These are phyloP conservation scores for Trypanosoma mega DNA, from an alignment of 208 protist genomes.

Conservation along the genomic window DNA sequence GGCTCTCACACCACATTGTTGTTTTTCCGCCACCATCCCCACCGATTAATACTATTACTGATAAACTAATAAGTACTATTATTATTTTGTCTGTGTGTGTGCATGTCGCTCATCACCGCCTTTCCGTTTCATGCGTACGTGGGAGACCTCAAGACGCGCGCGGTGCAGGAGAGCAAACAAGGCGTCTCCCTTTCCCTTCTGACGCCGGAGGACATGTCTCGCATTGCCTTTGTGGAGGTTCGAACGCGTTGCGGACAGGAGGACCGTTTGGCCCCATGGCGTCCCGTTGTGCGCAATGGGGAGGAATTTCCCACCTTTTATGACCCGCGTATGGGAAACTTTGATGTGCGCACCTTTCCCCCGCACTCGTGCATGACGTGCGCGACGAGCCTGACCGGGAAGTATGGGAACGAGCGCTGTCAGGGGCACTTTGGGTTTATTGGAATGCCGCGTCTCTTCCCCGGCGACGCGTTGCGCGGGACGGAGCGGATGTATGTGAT, in stretches of 20 bases:
- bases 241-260: slow-evolving; percentile 65
- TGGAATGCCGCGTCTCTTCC: slow-evolving; percentile 77
- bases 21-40: slow-evolving; percentile 13
- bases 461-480: slow-evolving; percentile 35
- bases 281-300: slow-evolving; percentile 39
- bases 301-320: slow-evolving; percentile 72
- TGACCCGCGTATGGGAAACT: slow-evolving; percentile 91
- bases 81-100: neutral
- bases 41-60: too few relatives aligned
- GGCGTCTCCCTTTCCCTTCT: slow-evolving; percentile 82
- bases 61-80: too few relatives aligned
- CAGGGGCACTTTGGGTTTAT: slow-evolving; percentile 87
- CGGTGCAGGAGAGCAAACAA: slow-evolving; percentile 52
- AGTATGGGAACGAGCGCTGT: slow-evolving; percentile 87
- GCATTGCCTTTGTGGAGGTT: slow-evolving; percentile 81
- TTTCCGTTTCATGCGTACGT: slow-evolving; percentile 85
- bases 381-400: slow-evolving; percentile 45
- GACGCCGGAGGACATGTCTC: slow-evolving; percentile 76
- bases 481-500: slow-evolving; percentile 61
- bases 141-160: slow-evolving; percentile 79
- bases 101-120: slow-evolving; percentile 86
- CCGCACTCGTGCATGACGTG: slow-evolving; percentile 85
- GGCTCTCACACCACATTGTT: too few relatives aligned
- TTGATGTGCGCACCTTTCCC: slow-evolving; percentile 68
- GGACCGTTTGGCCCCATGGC: slow-evolving; percentile 57